These are phyloP conservation scores for Saussurea involucrata DNA, from an alignment of 129 eudicot genomes.

Conservation along the genomic window DNA sequence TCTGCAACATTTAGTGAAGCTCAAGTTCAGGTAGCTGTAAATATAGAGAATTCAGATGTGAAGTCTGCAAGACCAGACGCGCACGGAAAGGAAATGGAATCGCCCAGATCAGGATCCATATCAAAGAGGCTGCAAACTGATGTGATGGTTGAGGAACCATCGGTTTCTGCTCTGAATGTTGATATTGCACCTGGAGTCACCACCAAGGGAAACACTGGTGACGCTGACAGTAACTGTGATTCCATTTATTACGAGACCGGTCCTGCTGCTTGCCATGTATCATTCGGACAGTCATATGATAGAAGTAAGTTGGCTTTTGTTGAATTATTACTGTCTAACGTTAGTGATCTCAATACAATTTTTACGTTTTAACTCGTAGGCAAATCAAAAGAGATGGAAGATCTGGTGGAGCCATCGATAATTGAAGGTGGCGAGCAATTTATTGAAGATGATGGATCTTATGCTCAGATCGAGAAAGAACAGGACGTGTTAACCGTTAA, in stretches of 20 bases:
- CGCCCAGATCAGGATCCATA: conserved; percentile 6
- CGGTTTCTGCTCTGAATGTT: neutral
- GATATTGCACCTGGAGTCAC: neutral
- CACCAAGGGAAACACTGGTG: neutral
- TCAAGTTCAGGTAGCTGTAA: neutral
- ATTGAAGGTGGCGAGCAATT: neutral
- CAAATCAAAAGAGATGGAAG: conserved; percentile 22
- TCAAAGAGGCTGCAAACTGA: conserved; percentile 8
- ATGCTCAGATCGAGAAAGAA: neutral
- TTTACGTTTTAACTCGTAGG: conserved; percentile 21
- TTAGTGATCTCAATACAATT: neutral
- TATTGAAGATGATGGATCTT: neutral
- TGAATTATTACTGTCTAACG: neutral
- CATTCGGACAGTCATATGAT: conserved; percentile 6
- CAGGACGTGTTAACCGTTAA: neutral
- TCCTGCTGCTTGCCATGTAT: neutral
- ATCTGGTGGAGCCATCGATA: neutral
- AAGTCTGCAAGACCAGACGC: neutral
- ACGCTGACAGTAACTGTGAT: neutral
- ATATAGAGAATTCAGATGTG: conserved; percentile 1
- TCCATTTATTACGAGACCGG: neutral
- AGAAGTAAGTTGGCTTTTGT: conserved; percentile 19
- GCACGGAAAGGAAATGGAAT: neutral
- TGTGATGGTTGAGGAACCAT: neutral
- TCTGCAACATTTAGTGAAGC: conserved; percentile 1